Evolutionary conservation across 1,284 basidiomycete species (phyloP), one percentile per base, ranked within the genome.

Genomic region (Leccinum fallax): DNA sequence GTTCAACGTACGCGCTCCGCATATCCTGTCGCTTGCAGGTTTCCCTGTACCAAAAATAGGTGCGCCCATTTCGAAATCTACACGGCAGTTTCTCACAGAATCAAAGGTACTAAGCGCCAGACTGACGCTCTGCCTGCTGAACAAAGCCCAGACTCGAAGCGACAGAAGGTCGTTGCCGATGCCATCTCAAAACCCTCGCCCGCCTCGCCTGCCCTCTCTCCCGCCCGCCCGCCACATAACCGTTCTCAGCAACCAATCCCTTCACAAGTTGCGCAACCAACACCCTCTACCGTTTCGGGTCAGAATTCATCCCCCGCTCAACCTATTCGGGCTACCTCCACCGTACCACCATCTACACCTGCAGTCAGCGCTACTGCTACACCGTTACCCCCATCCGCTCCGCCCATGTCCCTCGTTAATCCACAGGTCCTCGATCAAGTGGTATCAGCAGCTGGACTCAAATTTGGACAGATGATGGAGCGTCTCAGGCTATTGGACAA

Each of bases 1-100:
- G 85, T 90, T 89, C 67, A 63, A 73, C 34, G 79, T 85, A 7
- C 78, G 76, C 16, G 60, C 79, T 3, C 72, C 76, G 0, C 83
- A 89, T 67, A 65, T 71, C 6, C 63, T 88, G 9, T 74, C 80
- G 19, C 72, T 90, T 1, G 76, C 80, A 24, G 81, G 85, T 9
- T 84, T 85, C 62, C 75, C 83, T 9, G 53, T 71, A 2, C 70
- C 76, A 62, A 86, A 83, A 76, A 72, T 78, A 73, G 68, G 64
- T 66, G 38, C 63, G 62, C 30, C 40, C 21, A 16, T 15, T 4
- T 56, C 13, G 19, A 36, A 16, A 43, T 16, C 2, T 51, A 24
- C 4, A 26, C 48, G 2, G 4, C 58, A 59, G 16, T 54, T 57
- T 56, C 69, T 73, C 52, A 76, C 59, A 2, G 1, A n/a, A 53